These are phyloP conservation scores for Candida loeiensis DNA, from an alignment of 805 yeast species.

Conservation along the genomic window DNA sequence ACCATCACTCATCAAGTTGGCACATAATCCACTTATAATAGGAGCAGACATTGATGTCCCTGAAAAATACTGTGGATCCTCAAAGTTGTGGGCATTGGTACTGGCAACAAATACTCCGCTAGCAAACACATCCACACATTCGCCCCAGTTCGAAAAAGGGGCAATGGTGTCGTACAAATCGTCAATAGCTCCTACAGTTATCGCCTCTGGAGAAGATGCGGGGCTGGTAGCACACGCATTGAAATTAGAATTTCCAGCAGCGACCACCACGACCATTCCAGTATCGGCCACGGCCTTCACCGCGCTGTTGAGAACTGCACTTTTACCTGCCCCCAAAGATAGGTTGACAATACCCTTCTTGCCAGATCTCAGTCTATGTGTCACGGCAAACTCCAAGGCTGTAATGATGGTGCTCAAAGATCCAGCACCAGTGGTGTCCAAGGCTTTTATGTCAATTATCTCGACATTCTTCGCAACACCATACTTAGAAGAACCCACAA, in stretches of 20 bases:
- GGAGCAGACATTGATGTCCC: conserved; percentile 88
- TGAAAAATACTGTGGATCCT: conserved; percentile 39
- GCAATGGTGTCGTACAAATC: conserved; percentile 70
- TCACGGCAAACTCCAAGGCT: conserved; percentile 65
- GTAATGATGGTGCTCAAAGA: conserved; percentile 60
- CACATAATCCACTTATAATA: conserved; percentile 62
- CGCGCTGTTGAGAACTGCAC: conserved; percentile 67
- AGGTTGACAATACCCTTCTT: conserved; percentile 65
- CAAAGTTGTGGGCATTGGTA: conserved; percentile 34
- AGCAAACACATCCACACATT: conserved; percentile 84
- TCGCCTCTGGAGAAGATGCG: conserved; percentile 67
- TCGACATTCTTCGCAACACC: conserved; percentile 74
- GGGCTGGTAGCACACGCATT: conserved; percentile 87
- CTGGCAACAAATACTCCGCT: conserved; percentile 72
- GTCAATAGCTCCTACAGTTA: conserved; percentile 87
- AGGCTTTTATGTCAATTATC: conserved; percentile 71
- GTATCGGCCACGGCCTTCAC: conserved; percentile 68
- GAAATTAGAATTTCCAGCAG: conserved; percentile 80
- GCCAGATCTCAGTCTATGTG: conserved; percentile 42
- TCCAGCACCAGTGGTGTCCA: conserved; percentile 68
- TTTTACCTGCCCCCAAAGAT: conserved; percentile 74
- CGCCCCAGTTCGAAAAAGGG: conserved; percentile 85
- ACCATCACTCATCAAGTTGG: conserved; percentile 53
- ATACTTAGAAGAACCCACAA: conserved; percentile 71
- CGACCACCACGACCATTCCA: conserved; percentile 71